Evolutionary conservation across 352 stramenopile genomes (phyloP).

Genomic region (Phytophthora foliorum): DNA sequence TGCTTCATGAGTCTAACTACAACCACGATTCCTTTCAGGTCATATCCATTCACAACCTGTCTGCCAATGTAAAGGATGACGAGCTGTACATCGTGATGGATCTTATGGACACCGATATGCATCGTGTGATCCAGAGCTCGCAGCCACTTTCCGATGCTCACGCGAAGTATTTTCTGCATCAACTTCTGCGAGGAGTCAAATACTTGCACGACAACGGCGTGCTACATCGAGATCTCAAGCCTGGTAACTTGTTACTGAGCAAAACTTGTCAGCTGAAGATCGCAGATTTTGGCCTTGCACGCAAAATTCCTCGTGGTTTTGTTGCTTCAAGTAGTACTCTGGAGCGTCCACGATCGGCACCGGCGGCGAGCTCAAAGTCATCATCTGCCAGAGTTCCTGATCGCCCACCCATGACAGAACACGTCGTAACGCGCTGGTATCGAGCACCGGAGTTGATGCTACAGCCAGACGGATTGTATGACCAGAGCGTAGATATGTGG

Average conservation of each 20-base stretch:
- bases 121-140: slow-evolving; percentile 89
- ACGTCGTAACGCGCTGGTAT: slow-evolving; percentile 94
- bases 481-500: slow-evolving; percentile 93
- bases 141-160: slow-evolving; percentile 78
- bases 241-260: slow-evolving; percentile 82
- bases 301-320: slow-evolving; percentile 54
- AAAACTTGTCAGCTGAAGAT: slow-evolving; percentile 88
- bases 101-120: slow-evolving; percentile 95
- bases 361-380: slow-evolving; percentile 34
- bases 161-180: slow-evolving; percentile 93
- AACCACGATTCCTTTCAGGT: slow-evolving; percentile 55
- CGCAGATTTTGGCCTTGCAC: slow-evolving; percentile 79
- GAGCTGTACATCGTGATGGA: slow-evolving; percentile 97
- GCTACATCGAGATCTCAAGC: slow-evolving; percentile 86
- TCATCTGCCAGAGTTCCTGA: slow-evolving; percentile 18
- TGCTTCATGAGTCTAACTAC: background rate
- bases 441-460: slow-evolving; percentile 93
- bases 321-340: slow-evolving; percentile 1
- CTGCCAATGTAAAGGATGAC: slow-evolving; percentile 89
- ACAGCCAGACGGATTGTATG: slow-evolving; percentile 89
- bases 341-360: slow-evolving; percentile 62
- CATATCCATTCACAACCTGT: slow-evolving; percentile 84
- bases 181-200: slow-evolving; percentile 90
- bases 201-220: slow-evolving; percentile 83
- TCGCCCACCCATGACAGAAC: slow-evolving; percentile 75